phyloP scores from a whole-genome alignment of 2,329 filamentous ascomycete species.

The Teratosphaeria viscida region DNA sequence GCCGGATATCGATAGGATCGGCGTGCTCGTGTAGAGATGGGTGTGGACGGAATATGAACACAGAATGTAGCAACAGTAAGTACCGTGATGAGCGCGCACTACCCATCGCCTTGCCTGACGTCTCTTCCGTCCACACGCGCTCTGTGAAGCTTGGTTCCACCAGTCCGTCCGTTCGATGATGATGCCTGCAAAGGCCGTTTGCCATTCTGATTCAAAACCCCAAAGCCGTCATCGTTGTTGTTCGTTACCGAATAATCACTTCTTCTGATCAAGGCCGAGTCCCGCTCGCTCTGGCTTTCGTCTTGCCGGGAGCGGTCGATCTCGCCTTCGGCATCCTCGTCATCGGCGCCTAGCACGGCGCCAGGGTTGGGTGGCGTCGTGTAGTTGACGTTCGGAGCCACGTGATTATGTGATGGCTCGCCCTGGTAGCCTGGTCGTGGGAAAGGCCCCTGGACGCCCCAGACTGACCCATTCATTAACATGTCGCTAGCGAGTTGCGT shows the following conservation, averaged over 20 bases:
- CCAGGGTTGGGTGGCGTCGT: conserved; percentile 22
- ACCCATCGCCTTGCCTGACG: neutral
- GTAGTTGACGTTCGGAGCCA: conserved; percentile 9
- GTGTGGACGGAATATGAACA: neutral
- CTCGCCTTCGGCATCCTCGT: conserved; percentile 11
- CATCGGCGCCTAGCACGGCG: conserved; percentile 11
- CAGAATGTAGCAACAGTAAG: neutral
- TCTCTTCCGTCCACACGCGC: neutral
- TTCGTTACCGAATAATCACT: neutral
- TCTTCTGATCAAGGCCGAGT: neutral
- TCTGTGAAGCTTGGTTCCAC: neutral
- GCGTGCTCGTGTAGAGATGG: neutral
- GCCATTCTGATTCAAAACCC: neutral
- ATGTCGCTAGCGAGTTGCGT: conserved; percentile 12
- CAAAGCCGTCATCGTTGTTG: neutral
- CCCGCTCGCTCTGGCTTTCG: neutral
- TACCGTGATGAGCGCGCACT: neutral
- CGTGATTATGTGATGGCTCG: neutral
- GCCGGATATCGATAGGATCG: neutral
- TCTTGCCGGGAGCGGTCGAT: neutral
- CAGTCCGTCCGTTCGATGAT: neutral
- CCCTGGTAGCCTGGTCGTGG: conserved; percentile 5
- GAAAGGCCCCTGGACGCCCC: conserved; percentile 17
- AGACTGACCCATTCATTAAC: conserved; percentile 18
- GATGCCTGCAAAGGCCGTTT: neutral